phyloP scores from a whole-genome alignment of 495 filamentous ascomycete genomes.

The Cladorrhinum samala region DNA sequence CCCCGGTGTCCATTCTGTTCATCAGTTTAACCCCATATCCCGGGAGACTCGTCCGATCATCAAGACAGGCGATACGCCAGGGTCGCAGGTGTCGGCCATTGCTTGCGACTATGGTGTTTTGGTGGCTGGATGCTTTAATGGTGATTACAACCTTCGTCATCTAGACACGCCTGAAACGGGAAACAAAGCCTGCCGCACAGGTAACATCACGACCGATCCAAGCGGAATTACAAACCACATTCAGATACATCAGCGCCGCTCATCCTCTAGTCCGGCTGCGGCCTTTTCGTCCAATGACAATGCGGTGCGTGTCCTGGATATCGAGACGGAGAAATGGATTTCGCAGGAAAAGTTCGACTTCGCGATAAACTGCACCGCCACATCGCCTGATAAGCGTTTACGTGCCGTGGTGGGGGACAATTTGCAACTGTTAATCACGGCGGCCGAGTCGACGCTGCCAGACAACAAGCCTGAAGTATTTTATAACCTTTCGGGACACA shows the following conservation, averaged over 20 bases:
- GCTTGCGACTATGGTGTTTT: conserved; percentile 60
- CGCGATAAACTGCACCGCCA: conserved; percentile 78
- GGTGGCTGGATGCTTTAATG: conserved; percentile 73
- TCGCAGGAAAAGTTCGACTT: conserved; percentile 54
- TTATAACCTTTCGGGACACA: conserved; percentile 58
- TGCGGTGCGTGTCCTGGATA: conserved; percentile 68
- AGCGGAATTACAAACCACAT: conserved; percentile 88
- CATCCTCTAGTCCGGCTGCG: conserved; percentile 55
- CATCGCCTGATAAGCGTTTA: conserved; percentile 71
- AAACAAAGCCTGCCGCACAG: conserved; percentile 44
- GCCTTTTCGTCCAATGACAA: conserved; percentile 83
- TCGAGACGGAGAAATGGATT: conserved; percentile 59
- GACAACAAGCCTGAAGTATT: conserved; percentile 35
- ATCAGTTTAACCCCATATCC: conserved; percentile 47
- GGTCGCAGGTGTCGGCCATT: conserved; percentile 63
- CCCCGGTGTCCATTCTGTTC: conserved; percentile 54
- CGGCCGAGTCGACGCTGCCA: conserved; percentile 34
- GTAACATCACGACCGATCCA: conserved; percentile 57
- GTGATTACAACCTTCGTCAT: conserved; percentile 66
- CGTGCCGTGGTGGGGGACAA: conserved; percentile 64
- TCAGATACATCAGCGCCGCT: conserved; percentile 58
- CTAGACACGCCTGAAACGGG: conserved; percentile 41
- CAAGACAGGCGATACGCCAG: conserved; percentile 50
- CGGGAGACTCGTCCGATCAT: conserved; percentile 48
- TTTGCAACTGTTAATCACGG: conserved; percentile 41